Percentiles rank a stretch among this genome's conserved stretches.
Evolutionary conservation across 176 grass and related monocot species (phyloP).

Genomic region (Ampelocalamus luodianensis): DNA sequence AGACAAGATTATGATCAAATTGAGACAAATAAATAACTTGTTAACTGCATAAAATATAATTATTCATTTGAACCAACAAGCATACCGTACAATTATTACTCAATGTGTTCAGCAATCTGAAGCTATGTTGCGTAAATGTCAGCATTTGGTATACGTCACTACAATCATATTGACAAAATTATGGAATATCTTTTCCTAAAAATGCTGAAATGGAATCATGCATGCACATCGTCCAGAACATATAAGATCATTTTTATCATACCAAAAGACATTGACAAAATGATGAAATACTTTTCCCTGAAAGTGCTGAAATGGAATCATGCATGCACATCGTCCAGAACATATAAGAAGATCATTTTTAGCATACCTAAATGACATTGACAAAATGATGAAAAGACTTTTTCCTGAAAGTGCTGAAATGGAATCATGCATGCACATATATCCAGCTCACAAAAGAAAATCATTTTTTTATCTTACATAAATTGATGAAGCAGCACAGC

Average conservation of each 20-base stretch:
- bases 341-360: not conserved
- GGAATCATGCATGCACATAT: not conserved
- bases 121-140: constrained; percentile 2
- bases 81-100: not conserved
- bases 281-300: too few species aligned
- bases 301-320: too few species aligned
- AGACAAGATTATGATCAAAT: not conserved
- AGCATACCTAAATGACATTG: not conserved
- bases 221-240: too few species aligned
- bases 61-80: constrained; percentile 12
- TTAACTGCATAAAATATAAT: constrained; percentile 14
- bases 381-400: not conserved
- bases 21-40: constrained; percentile 26
- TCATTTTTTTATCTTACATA: not conserved
- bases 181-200: not conserved
- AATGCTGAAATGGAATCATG: not conserved
- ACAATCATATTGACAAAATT: not conserved
- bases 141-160: not conserved
- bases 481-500: not conserved
- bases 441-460: not conserved
- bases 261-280: too few species aligned
- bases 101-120: constrained; percentile 3
- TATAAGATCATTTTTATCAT: too few species aligned
- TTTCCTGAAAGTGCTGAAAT: not conserved
- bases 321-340: too few species aligned